These are phyloP conservation scores for Lichtheimia ornata DNA, from an alignment of 371 early-diverging fungal species.

Conservation along the genomic window DNA sequence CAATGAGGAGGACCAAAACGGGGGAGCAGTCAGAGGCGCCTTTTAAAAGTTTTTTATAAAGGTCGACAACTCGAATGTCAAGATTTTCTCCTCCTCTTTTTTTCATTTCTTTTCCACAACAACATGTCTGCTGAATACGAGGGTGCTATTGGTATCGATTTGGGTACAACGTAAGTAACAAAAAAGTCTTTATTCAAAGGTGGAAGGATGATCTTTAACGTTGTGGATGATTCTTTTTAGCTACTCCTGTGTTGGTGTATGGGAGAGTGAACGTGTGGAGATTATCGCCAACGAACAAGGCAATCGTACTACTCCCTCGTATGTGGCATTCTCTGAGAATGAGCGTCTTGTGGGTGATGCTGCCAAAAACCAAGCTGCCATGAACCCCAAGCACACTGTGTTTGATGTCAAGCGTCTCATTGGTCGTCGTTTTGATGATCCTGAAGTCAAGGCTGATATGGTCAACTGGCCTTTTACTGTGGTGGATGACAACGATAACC, in stretches of 20 bases:
- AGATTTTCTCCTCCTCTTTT: constrained; percentile 9
- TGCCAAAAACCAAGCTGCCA: constrained; percentile 90
- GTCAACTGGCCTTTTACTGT: constrained; percentile 90
- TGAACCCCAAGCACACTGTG: constrained; percentile 85
- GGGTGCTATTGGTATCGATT: constrained; percentile 90
- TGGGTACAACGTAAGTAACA: constrained; percentile 98
- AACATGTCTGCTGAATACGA: constrained; percentile 69
- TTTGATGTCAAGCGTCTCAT: constrained; percentile 97
- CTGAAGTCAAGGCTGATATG: constrained; percentile 88
- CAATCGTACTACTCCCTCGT: constrained; percentile 94
- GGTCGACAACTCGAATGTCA: constrained; percentile 2
- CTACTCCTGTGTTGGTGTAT: constrained; percentile 98
- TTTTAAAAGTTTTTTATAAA: constrained; percentile 4
- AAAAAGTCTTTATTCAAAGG: background rate
- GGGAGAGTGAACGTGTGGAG: constrained; percentile 95
- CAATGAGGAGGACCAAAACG: no score
- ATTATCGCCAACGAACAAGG: constrained; percentile 98
- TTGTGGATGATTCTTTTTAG: constrained; percentile 88
- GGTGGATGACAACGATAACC: constrained; percentile 72
- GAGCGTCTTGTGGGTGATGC: constrained; percentile 94
- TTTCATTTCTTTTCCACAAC: constrained; percentile 15
- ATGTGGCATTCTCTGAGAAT: constrained; percentile 91
- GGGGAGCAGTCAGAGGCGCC: background rate
- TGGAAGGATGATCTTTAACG: constrained; percentile 7
- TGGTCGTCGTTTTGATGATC: constrained; percentile 91